Evolutionary conservation across 2,329 filamentous ascomycete species (phyloP), one percentile per base, ranked within the genome.

Genomic region (Zelopaecilomyces penicillatus): DNA sequence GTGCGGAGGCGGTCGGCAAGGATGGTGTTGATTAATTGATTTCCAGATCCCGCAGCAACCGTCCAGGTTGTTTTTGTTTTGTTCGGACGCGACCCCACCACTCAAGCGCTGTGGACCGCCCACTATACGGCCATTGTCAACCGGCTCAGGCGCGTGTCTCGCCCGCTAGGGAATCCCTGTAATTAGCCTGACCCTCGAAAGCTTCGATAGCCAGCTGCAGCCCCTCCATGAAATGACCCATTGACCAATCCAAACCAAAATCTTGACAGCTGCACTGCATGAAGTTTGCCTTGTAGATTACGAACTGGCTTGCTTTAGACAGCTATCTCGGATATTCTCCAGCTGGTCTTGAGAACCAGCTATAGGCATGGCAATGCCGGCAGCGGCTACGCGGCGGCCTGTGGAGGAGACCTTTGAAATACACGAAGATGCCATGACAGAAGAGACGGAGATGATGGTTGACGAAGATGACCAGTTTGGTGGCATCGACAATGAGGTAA

Each of bases 371-470:
- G 36, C 44, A 30, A 37, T 36, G 31, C 37, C 43, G 36, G 30
- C 41, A 30, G 26, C 12, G 9, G 12, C 35, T 19, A 43, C 34
- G 44, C 44, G 42, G 28, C 55, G 54, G 42, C 54, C 62, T 55
- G 46, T 54, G 26, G 62, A 61, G 29, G 63, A 70, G 26, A 54
- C 61, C 10, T 74, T 75, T 49, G 63, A 65, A 27, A 74, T 76
- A 44, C 71, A 75, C 55, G 68, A 75, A 49, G 73, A 76, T 63
- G 63, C 58, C 1, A 65, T 65, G 11, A 74, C 71, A 5, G 71
- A 71, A 50, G 72, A 75, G 41, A 71, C 71, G 1, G 67, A 73
- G 50, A 65, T 75, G 65, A 70, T 73, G 61, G 61, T 62, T 6
- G 69, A 72, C n/a, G 63, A 65, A 27, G 63, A 66, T 29, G 52